phyloP scores from a whole-genome alignment of 73 alveolate species.

The Paramecium primaurelia region DNA sequence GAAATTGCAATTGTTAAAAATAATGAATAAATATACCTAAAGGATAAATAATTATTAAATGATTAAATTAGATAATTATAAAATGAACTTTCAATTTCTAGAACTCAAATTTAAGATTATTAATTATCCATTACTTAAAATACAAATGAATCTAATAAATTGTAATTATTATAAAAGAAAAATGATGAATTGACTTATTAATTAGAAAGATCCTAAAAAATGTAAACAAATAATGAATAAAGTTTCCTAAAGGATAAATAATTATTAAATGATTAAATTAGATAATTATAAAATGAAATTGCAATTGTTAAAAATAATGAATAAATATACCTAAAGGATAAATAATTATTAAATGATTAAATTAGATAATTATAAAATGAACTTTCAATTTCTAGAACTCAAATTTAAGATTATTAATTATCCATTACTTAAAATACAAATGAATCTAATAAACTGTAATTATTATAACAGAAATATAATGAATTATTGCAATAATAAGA shows the following conservation, averaged over 20 bases:
- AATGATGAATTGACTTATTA: background rate
- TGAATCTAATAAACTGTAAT: background rate
- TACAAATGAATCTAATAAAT: background rate
- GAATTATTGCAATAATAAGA: background rate
- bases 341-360: background rate
- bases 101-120: background rate
- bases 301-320: background rate
- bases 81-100: background rate
- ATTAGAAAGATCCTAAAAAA: too few relatives aligned
- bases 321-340: background rate
- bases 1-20: too few relatives aligned
- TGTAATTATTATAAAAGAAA: too few relatives aligned
- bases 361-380: background rate
- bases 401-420: background rate
- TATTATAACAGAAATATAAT: too few relatives aligned
- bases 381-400: background rate
- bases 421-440: background rate
- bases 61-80: too few relatives aligned
- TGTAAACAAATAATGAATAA: too few relatives aligned
- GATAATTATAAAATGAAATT: background rate
- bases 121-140: too few relatives aligned
- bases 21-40: too few relatives aligned
- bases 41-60: too few relatives aligned
- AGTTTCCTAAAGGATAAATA: too few relatives aligned
- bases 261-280: too few relatives aligned